Base-by-base conservation (phyloP, 371 early-diverging fungal genomes). In the Circinella minor region DNA sequence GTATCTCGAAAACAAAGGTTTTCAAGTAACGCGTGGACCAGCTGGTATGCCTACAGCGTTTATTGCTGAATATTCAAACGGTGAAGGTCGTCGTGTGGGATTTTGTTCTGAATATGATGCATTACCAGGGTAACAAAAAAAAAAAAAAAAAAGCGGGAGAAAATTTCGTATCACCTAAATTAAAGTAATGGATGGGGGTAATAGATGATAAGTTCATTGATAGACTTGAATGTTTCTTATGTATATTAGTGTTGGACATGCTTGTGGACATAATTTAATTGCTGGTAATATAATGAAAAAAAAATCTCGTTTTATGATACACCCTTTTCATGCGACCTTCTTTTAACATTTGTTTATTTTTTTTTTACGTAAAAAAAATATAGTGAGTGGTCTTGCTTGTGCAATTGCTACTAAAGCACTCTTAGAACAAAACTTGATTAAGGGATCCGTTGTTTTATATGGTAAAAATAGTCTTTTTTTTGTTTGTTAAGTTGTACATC, bases 211-310 rank as follows among this genome's bases (percentile, higher is more conserved):
- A 27, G 27, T 27, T 27, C 27, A 27, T 27, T 27, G 27, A 27
- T 27, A 27, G 27, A 27, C 27, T 27, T 47, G 47, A 47, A 11
- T 47, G 47, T 1, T 15, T 15, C 15, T 47, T 47, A 9, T 47
- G 1, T 51, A 14, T 51, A 17, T 51, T 39, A 85, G 82, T 10
- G 77, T 90, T 47, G 91, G 90, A 4, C 90, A 90, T 70, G 91
- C 80, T 4, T 91, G 91, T 66, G 91, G 90, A 9, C 89, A 90
- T 68, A 90, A 90, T 57, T 68, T 91, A 39, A 93, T 93, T 65
- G 90, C 91, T 14, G 86, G 92, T 67, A 27, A 27, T 27, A 27
- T 27, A 27, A 27, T 27, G 27, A 27, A 27, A 2, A 27, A 27
- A 27, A 27, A 27, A 27, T 27, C 27, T 27, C 27, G 27, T 27